These are phyloP conservation scores for Canna indica DNA, from an alignment of 176 grass and related monocot species.

Conservation along the genomic window DNA sequence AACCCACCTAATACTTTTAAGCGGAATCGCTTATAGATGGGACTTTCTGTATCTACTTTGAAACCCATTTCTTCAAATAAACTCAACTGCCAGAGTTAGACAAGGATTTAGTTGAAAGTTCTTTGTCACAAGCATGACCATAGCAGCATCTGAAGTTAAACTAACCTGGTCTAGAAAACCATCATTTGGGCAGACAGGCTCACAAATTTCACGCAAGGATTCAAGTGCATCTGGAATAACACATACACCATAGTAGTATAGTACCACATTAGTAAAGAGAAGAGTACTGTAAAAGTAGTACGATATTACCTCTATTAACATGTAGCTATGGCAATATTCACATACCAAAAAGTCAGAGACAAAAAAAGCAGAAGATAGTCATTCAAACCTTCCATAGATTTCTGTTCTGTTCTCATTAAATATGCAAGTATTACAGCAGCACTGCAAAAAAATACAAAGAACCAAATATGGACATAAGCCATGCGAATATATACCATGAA, in stretches of 20 bases:
- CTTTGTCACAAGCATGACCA: constrained; percentile 14
- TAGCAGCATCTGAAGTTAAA: constrained; percentile 3
- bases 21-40: constrained; percentile 78
- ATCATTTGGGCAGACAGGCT: constrained; percentile 57
- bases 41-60: constrained; percentile 62
- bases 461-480: not conserved
- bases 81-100: constrained; percentile 11
- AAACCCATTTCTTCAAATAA: constrained; percentile 95
- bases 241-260: constrained; percentile 16
- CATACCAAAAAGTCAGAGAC: not conserved
- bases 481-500: not conserved
- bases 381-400: constrained; percentile 68
- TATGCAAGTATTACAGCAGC: constrained; percentile 66
- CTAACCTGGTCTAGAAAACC: constrained; percentile 87
- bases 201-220: constrained; percentile 55
- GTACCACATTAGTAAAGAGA: constrained; percentile 4
- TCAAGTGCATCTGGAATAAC: constrained; percentile 59
- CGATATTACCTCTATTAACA: not conserved
- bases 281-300: not conserved
- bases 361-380: not conserved
- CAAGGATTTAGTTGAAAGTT: not conserved
- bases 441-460: constrained; percentile 35
- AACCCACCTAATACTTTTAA: constrained; percentile 74
- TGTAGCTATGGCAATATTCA: not conserved
- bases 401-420: constrained; percentile 82